Percentiles rank a stretch among this genome's conserved stretches.
Conservation (phyloP, 192 early-diverging fungal species). For the Podochytrium sp. region DNA sequence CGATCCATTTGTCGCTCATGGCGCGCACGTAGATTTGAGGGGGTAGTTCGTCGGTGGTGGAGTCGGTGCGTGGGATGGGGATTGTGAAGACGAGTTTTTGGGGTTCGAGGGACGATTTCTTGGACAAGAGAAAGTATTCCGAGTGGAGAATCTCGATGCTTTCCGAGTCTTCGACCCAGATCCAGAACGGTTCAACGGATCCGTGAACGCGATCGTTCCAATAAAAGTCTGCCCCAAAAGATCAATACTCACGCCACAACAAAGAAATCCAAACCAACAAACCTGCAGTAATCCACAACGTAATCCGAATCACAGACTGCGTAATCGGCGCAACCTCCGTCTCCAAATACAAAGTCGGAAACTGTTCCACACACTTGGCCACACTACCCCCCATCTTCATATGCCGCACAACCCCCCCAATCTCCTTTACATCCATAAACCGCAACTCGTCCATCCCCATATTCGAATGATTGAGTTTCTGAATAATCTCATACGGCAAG, state of each 20-base stretch:
- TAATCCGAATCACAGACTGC: slow-evolving; percentile 83
- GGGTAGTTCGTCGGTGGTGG: slow-evolving; percentile 77
- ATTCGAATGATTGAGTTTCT: slow-evolving; percentile 70
- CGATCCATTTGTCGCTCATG: slow-evolving; percentile 94
- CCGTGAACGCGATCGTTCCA: slow-evolving; percentile 97
- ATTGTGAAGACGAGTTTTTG: slow-evolving; percentile 84
- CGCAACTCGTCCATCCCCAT: slow-evolving; percentile 71
- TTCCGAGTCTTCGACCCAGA: slow-evolving; percentile 93
- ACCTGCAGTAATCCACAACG: slow-evolving; percentile 73
- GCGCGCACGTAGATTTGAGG: slow-evolving; percentile 92
- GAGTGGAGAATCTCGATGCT: slow-evolving; percentile 89
- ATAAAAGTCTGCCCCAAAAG: slow-evolving; percentile 67
- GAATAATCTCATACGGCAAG: slow-evolving; percentile 71
- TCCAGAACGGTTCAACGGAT: slow-evolving; percentile 88
- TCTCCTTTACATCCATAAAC: slow-evolving; percentile 82
- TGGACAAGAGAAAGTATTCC: slow-evolving; percentile 84
- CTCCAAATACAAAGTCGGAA: slow-evolving; percentile 82
- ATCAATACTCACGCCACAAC: background rate
- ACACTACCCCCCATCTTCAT: slow-evolving; percentile 78
- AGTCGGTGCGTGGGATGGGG: slow-evolving; percentile 67
- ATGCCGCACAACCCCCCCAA: slow-evolving; percentile 86
- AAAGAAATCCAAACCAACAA: slow-evolving; percentile 28
- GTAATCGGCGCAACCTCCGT: slow-evolving; percentile 91
- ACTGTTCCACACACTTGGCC: slow-evolving; percentile 75
- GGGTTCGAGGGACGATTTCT: slow-evolving; percentile 55